phyloP scores from a whole-genome alignment of 176 grass and related monocot genomes.

The Ananas comosus region DNA sequence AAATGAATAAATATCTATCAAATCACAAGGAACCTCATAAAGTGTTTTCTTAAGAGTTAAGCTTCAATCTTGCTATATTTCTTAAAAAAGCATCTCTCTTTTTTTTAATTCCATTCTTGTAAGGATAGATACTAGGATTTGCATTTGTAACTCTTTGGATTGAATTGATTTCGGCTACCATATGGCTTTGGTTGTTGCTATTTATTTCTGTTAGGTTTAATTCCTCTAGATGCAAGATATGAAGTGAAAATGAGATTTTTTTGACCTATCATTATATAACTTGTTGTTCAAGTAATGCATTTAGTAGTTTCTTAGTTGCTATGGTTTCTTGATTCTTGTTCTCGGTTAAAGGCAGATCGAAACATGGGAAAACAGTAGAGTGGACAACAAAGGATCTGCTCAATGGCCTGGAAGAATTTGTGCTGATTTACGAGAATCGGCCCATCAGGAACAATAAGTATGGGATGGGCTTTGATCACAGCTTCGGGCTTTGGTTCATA shows the following conservation, averaged over 20 bases:
- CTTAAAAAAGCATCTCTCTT: too few species aligned
- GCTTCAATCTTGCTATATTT: not conserved
- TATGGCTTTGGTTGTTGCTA: too few species aligned
- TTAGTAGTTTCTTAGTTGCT: not conserved
- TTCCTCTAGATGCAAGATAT: not conserved
- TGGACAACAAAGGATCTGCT: constrained; percentile 69
- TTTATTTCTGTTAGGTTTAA: not conserved
- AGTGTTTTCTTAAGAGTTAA: not conserved
- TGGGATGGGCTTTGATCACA: constrained; percentile 92
- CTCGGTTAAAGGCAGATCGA: constrained; percentile 80
- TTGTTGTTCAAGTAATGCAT: constrained; percentile 6
- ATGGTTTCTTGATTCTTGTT: constrained; percentile 24
- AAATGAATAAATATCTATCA: too few species aligned
- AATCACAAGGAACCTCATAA: too few species aligned
- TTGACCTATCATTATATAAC: not conserved
- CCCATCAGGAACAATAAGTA: constrained; percentile 88
- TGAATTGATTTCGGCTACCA: too few species aligned
- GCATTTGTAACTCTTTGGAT: too few species aligned
- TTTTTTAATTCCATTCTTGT: too few species aligned
- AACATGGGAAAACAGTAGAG: constrained; percentile 52
- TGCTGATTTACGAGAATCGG: constrained; percentile 72
- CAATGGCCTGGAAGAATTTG: constrained; percentile 71
- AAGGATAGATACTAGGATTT: too few species aligned
- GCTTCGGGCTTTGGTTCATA: constrained; percentile 97
- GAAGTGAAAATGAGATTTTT: not conserved